phyloP scores from a whole-genome alignment of 768 basidiomycete species.

The button mushroom (Agaricus bisporus) region DNA sequence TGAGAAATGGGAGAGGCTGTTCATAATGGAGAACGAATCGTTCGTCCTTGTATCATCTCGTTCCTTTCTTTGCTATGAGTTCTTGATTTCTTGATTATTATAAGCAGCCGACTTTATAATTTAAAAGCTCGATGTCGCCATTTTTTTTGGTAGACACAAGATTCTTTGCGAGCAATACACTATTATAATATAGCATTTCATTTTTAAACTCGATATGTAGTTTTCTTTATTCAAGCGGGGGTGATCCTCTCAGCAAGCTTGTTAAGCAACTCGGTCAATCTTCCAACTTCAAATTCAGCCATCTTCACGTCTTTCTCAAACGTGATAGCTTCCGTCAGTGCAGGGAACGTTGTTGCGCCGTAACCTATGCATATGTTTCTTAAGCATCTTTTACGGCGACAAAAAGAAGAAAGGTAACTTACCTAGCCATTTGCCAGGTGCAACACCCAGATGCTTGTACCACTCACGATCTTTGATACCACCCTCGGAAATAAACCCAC shows the following conservation, averaged over 20 bases:
- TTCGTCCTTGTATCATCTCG: not conserved
- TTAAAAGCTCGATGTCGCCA: too few relatives aligned
- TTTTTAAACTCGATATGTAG: not conserved
- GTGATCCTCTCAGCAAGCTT: conserved; percentile 38
- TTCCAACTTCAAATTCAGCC: conserved; percentile 52
- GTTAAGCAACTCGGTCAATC: conserved; percentile 50
- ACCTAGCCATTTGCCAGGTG: conserved; percentile 85
- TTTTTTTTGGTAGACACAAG: too few relatives aligned
- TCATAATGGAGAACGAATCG: not conserved
- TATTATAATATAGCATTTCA: too few relatives aligned
- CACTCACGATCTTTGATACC: conserved; percentile 81
- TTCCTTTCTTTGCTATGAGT: too few relatives aligned
- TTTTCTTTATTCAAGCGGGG: conserved; percentile 6
- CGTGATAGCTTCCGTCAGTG: conserved; percentile 68
- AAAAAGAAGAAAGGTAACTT: conserved; percentile 14
- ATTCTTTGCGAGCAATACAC: too few relatives aligned
- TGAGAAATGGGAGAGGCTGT: conserved; percentile 12
- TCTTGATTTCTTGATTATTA: too few relatives aligned
- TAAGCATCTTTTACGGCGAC: not conserved
- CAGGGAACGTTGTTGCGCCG: conserved; percentile 82
- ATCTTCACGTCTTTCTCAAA: conserved; percentile 59
- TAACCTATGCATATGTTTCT: conserved; percentile 42
- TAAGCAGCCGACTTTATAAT: too few relatives aligned
- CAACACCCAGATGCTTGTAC: conserved; percentile 82
- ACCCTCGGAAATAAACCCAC: conserved; percentile 71